Base-by-base conservation (phyloP, 2,329 filamentous ascomycete species). In the Macrophomina tecta region DNA sequence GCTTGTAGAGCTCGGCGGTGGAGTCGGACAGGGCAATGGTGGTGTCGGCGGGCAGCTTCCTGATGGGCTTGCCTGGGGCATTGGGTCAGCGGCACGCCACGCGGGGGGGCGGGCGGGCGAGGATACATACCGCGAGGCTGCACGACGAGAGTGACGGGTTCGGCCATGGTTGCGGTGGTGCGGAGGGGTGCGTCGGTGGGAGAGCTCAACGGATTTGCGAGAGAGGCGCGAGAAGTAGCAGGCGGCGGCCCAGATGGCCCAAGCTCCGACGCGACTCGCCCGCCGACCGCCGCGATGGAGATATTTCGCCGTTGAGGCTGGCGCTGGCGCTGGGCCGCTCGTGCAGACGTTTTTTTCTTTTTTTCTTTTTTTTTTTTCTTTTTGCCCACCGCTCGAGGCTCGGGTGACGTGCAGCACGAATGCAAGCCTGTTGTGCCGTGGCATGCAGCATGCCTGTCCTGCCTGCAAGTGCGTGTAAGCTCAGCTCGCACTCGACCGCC, bases 41-140 rank as follows among this genome's bases (percentile, higher is more conserved):
- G 69, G 87, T 79, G 63, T 85, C 81, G 71, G 84, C 82, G 12
- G 88, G 88, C 45, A 90, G 84, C 68, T 82, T 84, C 70, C 82
- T 83, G 74, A 90, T 88, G 68, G 86, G 86, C 74, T 86, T 88
- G 74, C 88, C 88, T 89, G 71, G 38, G 52, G 34, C 38, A 66
- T 36, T 34, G 48, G 34, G 67, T 68, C 65, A 65, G 64, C 61
- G 23, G 38, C 23, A 23, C 3, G 38, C 2, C 42, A 30, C 6
- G 23, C 42, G 18, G 65, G 16, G 36, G 38, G 36, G 56, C 28
- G 16, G 36, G 38, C 36, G 56, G 18, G 48, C 11, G 14, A 40
- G 34, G 16, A 53, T 14, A 2, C 11, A 38, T 77, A 83, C 82
- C 81, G 72, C 82, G 76, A 48, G 81, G 79, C 74, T 82, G 80